Evolutionary conservation across 179 eudicot species (phyloP), one percentile per base, ranked within the genome.

Genomic region (Vitellaria paradoxa): DNA sequence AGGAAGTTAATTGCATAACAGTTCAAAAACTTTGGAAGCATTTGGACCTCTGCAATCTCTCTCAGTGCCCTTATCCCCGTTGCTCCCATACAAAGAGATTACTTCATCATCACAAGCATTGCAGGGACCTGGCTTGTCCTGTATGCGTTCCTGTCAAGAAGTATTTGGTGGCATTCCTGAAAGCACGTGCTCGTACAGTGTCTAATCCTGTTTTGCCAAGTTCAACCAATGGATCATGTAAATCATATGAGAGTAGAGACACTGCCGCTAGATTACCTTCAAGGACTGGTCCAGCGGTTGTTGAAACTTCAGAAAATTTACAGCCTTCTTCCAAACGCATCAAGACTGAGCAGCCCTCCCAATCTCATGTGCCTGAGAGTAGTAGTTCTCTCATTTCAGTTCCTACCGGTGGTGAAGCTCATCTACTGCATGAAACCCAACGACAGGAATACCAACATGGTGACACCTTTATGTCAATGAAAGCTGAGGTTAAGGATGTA

Each of bases 91-190:
- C 91, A 9, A 88, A 55, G 81, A 65, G 37, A 65, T 81, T 91
- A 24, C 40, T 88, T 14, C 5, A 65, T 76, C 96, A 91, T 81
- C 37, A 82, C 71, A 88, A 62, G 84, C 64, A 68, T 55, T 91
- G 96, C 76, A 81, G 61, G 76, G 83, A 85, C 70, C 66, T 77
- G 40, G 61, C 6, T 26, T 91, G 96, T 79, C 93, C 92, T 75
- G 96, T 91, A 68, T 91, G 96, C 80, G 71, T 87, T 74, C 87
- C 88, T 13, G 88, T 82, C 68, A 88, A 62, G 65, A 70, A 82
- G 47, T 89, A 57, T 37, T 14, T 88, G 50, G 83, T 77, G 14
- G 64, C 70, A 24, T 85, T 78, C n/a, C 15, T 37, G 26, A 88
- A 78, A 72, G 55, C 73, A 64, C 70, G 74, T 52, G 9, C 68